A percentile compares a stretch with the other conserved stretches of the same genome.
Conservation (phyloP, 78 protist species). For the Capsaspora owczarzaki region DNA sequence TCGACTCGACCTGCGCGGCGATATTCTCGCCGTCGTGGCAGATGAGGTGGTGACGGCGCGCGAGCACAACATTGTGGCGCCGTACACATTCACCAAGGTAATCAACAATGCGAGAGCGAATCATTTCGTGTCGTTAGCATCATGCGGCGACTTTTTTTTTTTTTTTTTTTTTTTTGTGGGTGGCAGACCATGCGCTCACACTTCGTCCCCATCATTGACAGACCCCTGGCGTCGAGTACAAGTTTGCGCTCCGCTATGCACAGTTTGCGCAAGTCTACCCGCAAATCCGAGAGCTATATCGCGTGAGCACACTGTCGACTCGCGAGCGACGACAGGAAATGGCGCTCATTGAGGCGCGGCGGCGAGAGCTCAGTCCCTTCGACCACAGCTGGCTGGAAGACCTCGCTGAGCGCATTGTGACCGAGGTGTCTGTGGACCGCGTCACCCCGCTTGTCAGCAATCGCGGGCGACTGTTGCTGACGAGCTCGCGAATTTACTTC, state of each 20-base stretch:
- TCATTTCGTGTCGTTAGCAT: no score
- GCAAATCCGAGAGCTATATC: background rate
- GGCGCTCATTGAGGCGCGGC: background rate
- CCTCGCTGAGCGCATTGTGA: conserved; percentile 33
- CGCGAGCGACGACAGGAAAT: background rate
- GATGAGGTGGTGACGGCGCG: background rate
- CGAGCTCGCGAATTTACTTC: conserved; percentile 61
- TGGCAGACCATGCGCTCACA: no score
- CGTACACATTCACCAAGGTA: conserved; percentile 3
- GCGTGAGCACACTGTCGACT: background rate
- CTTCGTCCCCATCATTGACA: no score
- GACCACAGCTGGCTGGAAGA: conserved; percentile 30
- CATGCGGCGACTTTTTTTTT: no score
- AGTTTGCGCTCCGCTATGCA: no score
- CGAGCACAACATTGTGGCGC: conserved; percentile 1
- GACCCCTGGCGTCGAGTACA: no score
- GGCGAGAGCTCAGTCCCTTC: no score
- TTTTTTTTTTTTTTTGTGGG: no score
- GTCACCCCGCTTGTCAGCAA: conserved; percentile 61
- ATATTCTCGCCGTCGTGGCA: background rate
- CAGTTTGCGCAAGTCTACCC: background rate
- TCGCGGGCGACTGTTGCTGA: conserved; percentile 65
- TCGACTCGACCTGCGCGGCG: background rate
- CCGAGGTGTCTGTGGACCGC: conserved; percentile 29
- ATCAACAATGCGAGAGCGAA: no score